Evolutionary conservation across 768 basidiomycete species (phyloP), one percentile per base, ranked within the genome.

Genomic region (Xerocomellus amylosporus): DNA sequence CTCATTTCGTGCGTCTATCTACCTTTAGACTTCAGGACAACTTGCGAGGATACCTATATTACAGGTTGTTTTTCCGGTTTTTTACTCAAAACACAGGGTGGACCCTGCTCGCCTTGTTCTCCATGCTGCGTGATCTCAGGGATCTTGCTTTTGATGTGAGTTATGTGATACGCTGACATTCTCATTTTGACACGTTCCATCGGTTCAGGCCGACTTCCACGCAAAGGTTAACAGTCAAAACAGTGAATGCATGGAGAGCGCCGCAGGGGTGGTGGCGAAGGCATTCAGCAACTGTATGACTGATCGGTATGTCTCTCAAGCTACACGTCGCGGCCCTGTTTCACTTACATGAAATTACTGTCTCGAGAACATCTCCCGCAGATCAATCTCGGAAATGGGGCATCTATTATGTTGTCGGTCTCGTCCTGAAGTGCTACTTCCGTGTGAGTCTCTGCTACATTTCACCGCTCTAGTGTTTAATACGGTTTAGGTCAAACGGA

Each of bases 391-490:
- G 93, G 63, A 90, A 90, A 75, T 89, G 93, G 93, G 86, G 93
- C 1, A 81, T 94, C 2, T 98, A 98, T 73, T 91, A 93, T 63
- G 83, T 97, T 14, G 94, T 95, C 1, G 89, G 88, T 15, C 76
- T 96, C 46, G 86, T 94, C 51, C 74, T 99, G 70, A 98, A 98
- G 71, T 89, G 85, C 45, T 98, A 98, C 74, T 98, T 98, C 79
- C 85, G 87, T 62, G 95, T 85, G 71, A 69, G 87, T 77, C 28
- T 22, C 33, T 38, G 43, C 20, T 19, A 24, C 46, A 12, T 31
- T 46, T 4, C 13, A 17, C 44, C 31, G 50, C 48, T n/a, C 24
- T 37, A 13, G 36, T 49, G 49, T 39, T 53, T 50, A 22, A 46
- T 31, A 19, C 3, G 15, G 33, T 2, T 13, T 64, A 96, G 95